Base-by-base conservation (phyloP, 2,329 filamentous ascomycete genomes). In the Fusarium drepaniforme region DNA sequence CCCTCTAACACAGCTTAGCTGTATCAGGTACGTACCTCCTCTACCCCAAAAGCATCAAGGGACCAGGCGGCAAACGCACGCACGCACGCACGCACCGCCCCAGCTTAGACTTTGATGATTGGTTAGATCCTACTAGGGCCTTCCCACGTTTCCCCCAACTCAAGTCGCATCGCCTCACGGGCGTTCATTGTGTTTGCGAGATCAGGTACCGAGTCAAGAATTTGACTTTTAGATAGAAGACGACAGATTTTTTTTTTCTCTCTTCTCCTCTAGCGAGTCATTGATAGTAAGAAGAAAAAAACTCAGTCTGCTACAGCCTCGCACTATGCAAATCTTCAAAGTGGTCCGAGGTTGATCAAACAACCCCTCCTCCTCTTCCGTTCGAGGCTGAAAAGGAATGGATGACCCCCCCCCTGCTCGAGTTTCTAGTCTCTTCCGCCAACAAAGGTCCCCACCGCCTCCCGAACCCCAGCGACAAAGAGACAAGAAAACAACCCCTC, bases 111-210 rank as follows among this genome's bases (percentile, higher is more conserved):
- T 60, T 57, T 37, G 70, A 37, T 70, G 77, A 78, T 79, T 79
- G 77, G 77, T 51, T 28, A 56, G 64, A 57, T 61, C 44, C 64
- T 78, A 66, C 77, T 73, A 75, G 73, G 79, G 69, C 44, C 68
- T 79, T 78, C 73, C 44, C 74, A 79, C 63, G 70, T 74, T 65
- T 28, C 33, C 49, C 53, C 56, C 68, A 71, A 49, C 60, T 73
- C 60, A 15, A 72, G 44, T 38, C 64, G 64, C 56, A 69, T 72
- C 67, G 67, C 73, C 73, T 73, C 73, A 69, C 25, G 59, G 51
- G 51, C 28, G 66, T 60, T 72, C 37, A 57, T 70, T 70, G 46
- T 64, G 60, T 70, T 75, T 75, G 66, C 72, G 72, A 67, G 42
- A 64, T 58, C 66, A 75, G 72, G 72, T 74, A 74, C 72, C 72